Evolutionary conservation across 75 land plant species (phyloP), one percentile per base, ranked within the genome.

Genomic region (Larix kaempferi): DNA sequence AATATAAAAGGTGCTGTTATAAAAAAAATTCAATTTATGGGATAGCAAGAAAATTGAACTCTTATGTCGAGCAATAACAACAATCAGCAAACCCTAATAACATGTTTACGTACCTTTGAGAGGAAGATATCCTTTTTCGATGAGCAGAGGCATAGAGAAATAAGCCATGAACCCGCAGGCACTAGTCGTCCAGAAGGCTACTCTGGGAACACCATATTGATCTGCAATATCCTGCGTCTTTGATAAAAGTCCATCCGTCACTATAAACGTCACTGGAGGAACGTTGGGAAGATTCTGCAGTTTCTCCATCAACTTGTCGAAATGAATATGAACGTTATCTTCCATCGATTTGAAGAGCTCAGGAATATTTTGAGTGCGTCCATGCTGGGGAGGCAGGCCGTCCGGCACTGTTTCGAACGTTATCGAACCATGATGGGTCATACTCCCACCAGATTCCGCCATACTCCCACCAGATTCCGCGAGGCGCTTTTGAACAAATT

Each of bases 51-150:
- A n/a, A n/a, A n/a, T n/a, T n/a, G n/a, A n/a, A n/a, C n/a, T n/a
- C n/a, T n/a, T n/a, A n/a, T n/a, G n/a, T n/a, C n/a, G n/a, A n/a
- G n/a, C n/a, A n/a, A n/a, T n/a, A n/a, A n/a, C n/a, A n/a, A n/a
- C n/a, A n/a, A n/a, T n/a, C n/a, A n/a, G n/a, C n/a, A n/a, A n/a
- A n/a, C n/a, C n/a, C n/a, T n/a, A n/a, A n/a, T n/a, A n/a, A n/a
- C n/a, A n/a, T n/a, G n/a, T 44, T 6, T 44, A 44, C 8, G 14
- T 78, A 89, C 91, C 88, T 87, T 89, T 80, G 23, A 89, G 75
- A 6, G 91, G 89, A 1, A 65, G 21, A 3, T 59, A 14, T 12
- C 91, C 91, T 26, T 29, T 77, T 1, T 79, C 26, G 5, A 76
- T 39, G 5, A 86, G 80, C 0, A 56, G 33, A 1, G 17, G 25